Conservation (phyloP, 139 green algal species). For the Volvox africanus region DNA sequence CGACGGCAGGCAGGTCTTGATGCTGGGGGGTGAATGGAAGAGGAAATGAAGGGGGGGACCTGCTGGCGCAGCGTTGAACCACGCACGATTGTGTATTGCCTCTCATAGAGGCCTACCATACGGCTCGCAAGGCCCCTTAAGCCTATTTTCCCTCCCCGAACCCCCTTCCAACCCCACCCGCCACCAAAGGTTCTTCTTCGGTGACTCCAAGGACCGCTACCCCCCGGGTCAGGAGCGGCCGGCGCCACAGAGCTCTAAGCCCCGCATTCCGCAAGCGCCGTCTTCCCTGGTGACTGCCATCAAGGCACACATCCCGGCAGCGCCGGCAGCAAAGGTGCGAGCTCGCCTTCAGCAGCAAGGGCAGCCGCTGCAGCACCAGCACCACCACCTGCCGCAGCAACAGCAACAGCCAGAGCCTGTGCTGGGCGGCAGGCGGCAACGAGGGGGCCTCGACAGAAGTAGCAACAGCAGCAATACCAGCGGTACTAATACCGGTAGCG, state of each 20-base stretch:
- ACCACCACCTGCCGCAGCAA: not conserved
- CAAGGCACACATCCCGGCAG: constrained; percentile 40
- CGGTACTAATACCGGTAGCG: not conserved
- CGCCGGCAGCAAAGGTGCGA: not conserved
- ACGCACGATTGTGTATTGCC: too few relatives aligned
- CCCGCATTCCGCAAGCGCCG: not conserved
- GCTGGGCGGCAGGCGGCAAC: constrained; percentile 16
- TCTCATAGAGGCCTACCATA: too few relatives aligned
- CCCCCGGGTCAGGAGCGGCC: constrained; percentile 1
- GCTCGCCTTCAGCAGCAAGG: not conserved
- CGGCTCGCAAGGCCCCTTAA: too few relatives aligned
- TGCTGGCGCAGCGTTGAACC: too few relatives aligned
- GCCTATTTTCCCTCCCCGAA: not conserved
- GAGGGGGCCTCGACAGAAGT: not conserved
- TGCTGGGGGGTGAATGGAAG: too few relatives aligned
- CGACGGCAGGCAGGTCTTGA: too few relatives aligned
- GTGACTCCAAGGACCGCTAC: constrained; percentile 37
- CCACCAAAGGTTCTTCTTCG: constrained; percentile 40
- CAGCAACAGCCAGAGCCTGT: constrained; percentile 17
- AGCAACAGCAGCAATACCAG: not conserved
- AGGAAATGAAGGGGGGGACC: too few relatives aligned
- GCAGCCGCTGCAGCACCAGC: too few relatives aligned
- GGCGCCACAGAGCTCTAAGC: not conserved
- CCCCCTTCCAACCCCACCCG: not conserved
- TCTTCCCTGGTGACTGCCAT: not conserved